Conservation (phyloP, 805 yeast genomes). For the Wickerhamiella australiensis region DNA sequence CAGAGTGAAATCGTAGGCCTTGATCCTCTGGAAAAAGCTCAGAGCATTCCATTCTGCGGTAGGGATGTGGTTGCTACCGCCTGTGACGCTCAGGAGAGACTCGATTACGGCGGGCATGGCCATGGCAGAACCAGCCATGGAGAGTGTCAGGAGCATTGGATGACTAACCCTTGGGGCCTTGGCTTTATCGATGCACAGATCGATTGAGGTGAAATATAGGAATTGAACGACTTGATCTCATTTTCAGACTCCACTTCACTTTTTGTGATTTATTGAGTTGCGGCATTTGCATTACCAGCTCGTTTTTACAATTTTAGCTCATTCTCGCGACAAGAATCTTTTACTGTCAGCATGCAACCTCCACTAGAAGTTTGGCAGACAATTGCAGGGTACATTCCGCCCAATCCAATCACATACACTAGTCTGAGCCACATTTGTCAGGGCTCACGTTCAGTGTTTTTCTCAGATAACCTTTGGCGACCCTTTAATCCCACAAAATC, state of each 20-base stretch:
- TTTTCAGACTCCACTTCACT: too few relatives aligned
- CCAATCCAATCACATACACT: neutral
- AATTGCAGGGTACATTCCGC: neutral
- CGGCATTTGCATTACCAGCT: too few relatives aligned
- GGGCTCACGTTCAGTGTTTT: neutral
- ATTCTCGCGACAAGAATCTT: neutral
- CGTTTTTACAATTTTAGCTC: too few relatives aligned
- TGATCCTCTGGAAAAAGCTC: slow-evolving; percentile 47
- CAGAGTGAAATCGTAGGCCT: slow-evolving; percentile 59
- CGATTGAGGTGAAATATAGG: too few relatives aligned
- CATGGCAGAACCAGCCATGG: slow-evolving; percentile 3
- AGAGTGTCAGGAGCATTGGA: slow-evolving; percentile 8
- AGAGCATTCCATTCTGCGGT: slow-evolving; percentile 45
- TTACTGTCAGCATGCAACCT: slow-evolving; percentile 3
- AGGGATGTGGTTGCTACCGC: slow-evolving; percentile 15
- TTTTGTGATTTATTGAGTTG: too few relatives aligned
- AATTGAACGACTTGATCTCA: too few relatives aligned
- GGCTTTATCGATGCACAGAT: too few relatives aligned
- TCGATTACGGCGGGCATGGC: slow-evolving; percentile 7
- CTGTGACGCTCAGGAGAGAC: slow-evolving; percentile 7
- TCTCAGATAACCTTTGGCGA: slow-evolving; percentile 1
- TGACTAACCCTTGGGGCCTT: neutral
- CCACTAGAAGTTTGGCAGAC: slow-evolving; percentile 6
- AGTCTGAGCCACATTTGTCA: neutral
- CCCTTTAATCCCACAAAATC: neutral